A percentile compares a stretch with the other conserved stretches of the same genome.
Conservation (phyloP, 1,284 basidiomycete genomes). For the Rhizoctonia solani region DNA sequence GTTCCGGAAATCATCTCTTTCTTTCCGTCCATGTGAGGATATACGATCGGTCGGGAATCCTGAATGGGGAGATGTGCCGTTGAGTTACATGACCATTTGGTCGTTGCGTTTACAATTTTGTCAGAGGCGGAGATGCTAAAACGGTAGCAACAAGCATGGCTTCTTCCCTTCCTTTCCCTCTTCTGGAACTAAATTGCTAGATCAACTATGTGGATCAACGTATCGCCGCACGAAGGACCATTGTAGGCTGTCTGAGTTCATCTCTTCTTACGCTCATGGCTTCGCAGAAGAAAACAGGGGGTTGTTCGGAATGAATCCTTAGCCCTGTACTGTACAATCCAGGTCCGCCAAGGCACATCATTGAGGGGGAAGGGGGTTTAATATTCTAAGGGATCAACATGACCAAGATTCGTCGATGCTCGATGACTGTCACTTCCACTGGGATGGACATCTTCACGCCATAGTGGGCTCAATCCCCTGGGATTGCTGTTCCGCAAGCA, state of each 20-base stretch:
- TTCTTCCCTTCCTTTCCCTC: no score
- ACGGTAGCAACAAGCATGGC: no score
- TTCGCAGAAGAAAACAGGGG: neutral
- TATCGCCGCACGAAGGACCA: neutral
- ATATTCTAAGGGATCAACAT: neutral
- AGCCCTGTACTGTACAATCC: neutral
- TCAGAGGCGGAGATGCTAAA: no score
- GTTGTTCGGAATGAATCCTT: neutral
- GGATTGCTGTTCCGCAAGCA: constrained; percentile 14
- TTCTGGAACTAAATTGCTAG: no score
- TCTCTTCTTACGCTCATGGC: neutral
- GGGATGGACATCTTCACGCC: no score
- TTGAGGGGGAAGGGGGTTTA: neutral
- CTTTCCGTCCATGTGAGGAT: neutral
- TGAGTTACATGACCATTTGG: neutral
- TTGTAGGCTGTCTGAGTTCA: neutral
- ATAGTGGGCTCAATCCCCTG: neutral
- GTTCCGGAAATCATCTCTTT: neutral
- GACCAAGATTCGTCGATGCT: no score
- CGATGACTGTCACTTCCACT: no score
- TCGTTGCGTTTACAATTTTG: neutral
- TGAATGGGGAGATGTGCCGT: neutral
- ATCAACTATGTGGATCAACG: neutral
- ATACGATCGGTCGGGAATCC: neutral
- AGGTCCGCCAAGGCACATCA: neutral